Conservation (phyloP, 2,329 filamentous ascomycete genomes). For the Chaetomiaceae sp. region DNA sequence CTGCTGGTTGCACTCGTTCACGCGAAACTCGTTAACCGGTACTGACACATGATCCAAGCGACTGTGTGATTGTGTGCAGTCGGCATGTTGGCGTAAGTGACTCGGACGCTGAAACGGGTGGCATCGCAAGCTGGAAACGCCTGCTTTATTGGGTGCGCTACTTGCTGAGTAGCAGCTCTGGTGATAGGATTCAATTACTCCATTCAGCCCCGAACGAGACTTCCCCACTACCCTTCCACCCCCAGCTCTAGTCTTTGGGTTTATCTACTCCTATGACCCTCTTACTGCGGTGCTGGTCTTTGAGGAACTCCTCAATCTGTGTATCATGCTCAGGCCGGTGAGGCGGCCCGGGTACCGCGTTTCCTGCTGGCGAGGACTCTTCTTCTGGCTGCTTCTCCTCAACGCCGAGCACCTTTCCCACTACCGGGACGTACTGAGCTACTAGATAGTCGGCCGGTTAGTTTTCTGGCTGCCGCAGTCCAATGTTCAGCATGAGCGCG, state of each 20-base stretch:
- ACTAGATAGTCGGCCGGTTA: not conserved
- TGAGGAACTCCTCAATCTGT: slow-evolving; percentile 47
- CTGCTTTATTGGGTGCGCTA: too few species aligned
- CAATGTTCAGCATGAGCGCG: not conserved
- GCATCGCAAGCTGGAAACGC: too few species aligned
- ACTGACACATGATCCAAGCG: too few species aligned
- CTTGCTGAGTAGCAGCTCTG: too few species aligned
- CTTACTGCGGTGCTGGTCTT: slow-evolving; percentile 47
- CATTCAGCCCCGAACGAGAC: not conserved
- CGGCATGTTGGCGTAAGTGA: too few species aligned
- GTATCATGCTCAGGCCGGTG: slow-evolving; percentile 40
- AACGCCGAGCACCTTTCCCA: slow-evolving; percentile 31
- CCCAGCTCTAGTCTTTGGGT: not conserved
- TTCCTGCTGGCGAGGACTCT: slow-evolving; percentile 15
- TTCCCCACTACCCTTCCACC: too few species aligned
- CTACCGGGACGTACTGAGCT: slow-evolving; percentile 10
- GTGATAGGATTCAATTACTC: too few species aligned
- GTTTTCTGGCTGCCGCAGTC: not conserved
- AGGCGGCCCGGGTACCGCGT: slow-evolving; percentile 32
- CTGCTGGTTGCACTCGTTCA: too few species aligned
- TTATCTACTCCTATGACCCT: slow-evolving; percentile 6
- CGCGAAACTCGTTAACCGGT: too few species aligned
- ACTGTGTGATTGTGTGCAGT: too few species aligned
- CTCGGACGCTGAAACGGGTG: too few species aligned
- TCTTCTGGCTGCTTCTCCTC: slow-evolving; percentile 23